Evolutionary conservation across 2,329 filamentous ascomycete species (phyloP), one percentile per base, ranked within the genome.

Genomic region (Botrytis tulipae): DNA sequence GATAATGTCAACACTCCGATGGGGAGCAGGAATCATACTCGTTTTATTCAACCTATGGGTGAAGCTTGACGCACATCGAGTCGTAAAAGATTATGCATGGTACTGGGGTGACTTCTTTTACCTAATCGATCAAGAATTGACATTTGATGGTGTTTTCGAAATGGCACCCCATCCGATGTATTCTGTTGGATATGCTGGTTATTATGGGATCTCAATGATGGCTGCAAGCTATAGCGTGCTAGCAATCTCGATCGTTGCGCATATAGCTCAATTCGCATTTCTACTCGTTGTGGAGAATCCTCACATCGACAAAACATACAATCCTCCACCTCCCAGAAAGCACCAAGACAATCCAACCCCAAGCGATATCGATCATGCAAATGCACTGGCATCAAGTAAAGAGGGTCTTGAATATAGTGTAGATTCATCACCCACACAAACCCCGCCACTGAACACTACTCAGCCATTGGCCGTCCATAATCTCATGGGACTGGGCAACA

Each of bases 71-170:
- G 96, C 96, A 32, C 96, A 99, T 83, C 89, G 96, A 75, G 96
- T 99, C 68, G 96, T 99, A 81, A 98, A 98, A 83, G 96, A 99
- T 83, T 99, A 95, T 84, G 96, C 96, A 42, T 99, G 96, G 96
- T 99, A 98, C 84, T 99, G 96, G 96, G 96, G 96, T 75, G 96
- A 99, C 83, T 98, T 98, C 84, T 99, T 98, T 87, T 99, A 94
- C 84, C 91, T 99, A 80, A 93, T 99, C 82, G 96, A 99, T 83
- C 95, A 98, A 84, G 94, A 97, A 81, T 87, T 99, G 82, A 98
- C 95, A 68, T 99, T 99, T 82, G 96, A 99, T 81, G 96, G 96
- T 73, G 96, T 99, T 76, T 99, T 98, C 82, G 96, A 99, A 84
- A 97, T 99, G 91, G 96, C 96, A 32, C 96, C 96, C 46, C 96